Base-by-base conservation (phyloP, 495 filamentous ascomycete species). In the Podospora pseudoanserina region DNA sequence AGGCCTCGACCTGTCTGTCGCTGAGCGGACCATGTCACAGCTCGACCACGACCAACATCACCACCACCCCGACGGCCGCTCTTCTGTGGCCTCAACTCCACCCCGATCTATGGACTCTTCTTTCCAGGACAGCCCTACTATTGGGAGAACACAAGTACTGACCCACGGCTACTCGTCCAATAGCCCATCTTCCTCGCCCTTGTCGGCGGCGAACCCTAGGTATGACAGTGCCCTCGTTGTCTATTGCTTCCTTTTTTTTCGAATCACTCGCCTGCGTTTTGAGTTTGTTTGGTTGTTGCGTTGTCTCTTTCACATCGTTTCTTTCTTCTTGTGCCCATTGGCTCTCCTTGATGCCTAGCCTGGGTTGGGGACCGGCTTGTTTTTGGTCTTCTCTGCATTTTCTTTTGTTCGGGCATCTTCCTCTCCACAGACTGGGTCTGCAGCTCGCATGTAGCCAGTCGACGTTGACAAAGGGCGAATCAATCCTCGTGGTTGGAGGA, bases 21-120 rank as follows among this genome's bases (percentile, higher is more conserved):
- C 75, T 75, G 74, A 68, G 74, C 68, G 68, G 72, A 78, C 75
- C 78, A 80, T 83, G 81, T 83, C 81, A 77, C 81, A 82, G 76
- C 77, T 78, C 73, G 76, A 76, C 72, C 70, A 79, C 72, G 74
- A 77, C 70, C 75, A 76, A 74, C 75, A 68, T 66, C 71, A 66
- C 75, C 76, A 65, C 59, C 70, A 67, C 75, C 75, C 67, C 63
- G 65, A 63, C 72, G 70, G 71, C 75, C 73, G 73, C 71, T 66
- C 68, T 74, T 72, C 72, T 70, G 65, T 67, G 63, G 61, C 65
- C 63, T 59, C 67, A 55, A 69, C 60, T 26, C 34, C 53, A 57
- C 71, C 67, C 19, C 56, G 54, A 20, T 72, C 67, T 53, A 75
- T 74, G 74, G 72, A 74, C 54, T 66, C 70, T 62, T 68, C 74